Percentiles rank a stretch among this genome's conserved stretches.
Evolutionary conservation across 768 basidiomycete species (phyloP).

Genomic region (Kwoniella dejecticola): DNA sequence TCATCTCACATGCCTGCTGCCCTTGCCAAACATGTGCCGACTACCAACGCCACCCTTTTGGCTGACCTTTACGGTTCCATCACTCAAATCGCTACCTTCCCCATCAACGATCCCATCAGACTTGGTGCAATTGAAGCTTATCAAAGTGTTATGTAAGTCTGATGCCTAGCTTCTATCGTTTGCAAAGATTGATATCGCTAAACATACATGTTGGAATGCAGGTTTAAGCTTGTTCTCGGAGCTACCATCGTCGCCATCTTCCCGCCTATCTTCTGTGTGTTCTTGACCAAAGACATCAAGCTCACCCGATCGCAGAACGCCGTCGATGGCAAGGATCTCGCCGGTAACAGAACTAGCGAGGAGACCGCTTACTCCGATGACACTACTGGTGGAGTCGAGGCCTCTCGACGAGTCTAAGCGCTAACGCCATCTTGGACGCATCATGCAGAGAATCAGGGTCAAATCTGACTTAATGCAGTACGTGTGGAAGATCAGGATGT

Average conservation of each 20-base stretch:
- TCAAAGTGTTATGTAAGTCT: constrained; percentile 57
- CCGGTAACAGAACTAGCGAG: constrained; percentile 37
- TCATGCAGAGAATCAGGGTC: too few relatives aligned
- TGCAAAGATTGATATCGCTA: background rate
- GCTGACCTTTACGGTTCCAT: constrained; percentile 64
- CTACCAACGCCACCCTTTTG: constrained; percentile 48
- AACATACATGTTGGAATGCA: background rate
- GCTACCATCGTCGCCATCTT: constrained; percentile 63
- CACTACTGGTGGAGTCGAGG: background rate
- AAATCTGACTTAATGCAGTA: too few relatives aligned
- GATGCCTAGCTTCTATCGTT: background rate
- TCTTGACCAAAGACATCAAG: constrained; percentile 68
- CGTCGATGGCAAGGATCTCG: constrained; percentile 59
- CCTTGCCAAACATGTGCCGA: constrained; percentile 64
- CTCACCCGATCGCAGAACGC: constrained; percentile 74
- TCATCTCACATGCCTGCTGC: constrained; percentile 65
- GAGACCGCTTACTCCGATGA: constrained; percentile 4
- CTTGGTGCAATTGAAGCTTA: constrained; percentile 64
- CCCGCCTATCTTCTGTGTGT: constrained; percentile 64
- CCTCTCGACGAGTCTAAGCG: constrained; percentile 4
- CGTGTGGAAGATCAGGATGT: too few relatives aligned
- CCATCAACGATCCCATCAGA: constrained; percentile 63
- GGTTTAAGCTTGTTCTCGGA: constrained; percentile 59
- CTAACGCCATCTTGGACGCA: too few relatives aligned
- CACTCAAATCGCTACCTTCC: constrained; percentile 58